Conservation (phyloP, 148 eudicot species). For the Suaeda aralocaspica region DNA sequence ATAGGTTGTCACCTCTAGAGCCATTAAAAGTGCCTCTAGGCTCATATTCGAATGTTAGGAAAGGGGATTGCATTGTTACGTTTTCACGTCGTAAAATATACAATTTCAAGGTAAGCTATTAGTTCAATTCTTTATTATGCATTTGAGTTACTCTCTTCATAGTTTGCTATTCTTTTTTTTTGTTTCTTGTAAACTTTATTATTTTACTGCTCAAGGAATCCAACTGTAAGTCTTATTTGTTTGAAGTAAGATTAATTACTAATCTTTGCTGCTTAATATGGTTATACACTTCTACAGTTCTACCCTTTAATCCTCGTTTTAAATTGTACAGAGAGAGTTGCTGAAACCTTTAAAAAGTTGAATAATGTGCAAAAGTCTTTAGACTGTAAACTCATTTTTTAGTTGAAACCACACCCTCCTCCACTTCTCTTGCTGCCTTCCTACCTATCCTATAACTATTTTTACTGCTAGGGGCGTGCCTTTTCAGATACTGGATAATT, state of each 20-base stretch:
- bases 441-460: too few species aligned
- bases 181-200: not conserved
- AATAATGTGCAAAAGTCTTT: too few species aligned
- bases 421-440: too few species aligned
- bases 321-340: too few species aligned
- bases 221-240: not conserved
- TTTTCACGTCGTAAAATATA: conserved; percentile 84
- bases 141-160: not conserved
- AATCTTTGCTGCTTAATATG: not conserved
- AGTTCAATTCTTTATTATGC: not conserved
- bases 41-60: conserved; percentile 60
- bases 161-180: not conserved
- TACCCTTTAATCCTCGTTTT: not conserved
- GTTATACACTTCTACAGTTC: too few species aligned
- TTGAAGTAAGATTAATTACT: not conserved
- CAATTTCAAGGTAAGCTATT: conserved; percentile 49
- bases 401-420: too few species aligned
- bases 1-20: conserved; percentile 86
- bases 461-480: too few species aligned
- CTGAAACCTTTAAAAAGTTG: too few species aligned
- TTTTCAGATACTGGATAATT: too few species aligned
- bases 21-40: conserved; percentile 72
- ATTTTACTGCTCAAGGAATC: not conserved
- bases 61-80: conserved; percentile 91
- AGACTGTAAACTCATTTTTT: too few species aligned